A percentile compares a stretch with the other conserved stretches of the same genome.
Conservation (phyloP, 345 rosid genomes). For the Heritiera fomes region DNA sequence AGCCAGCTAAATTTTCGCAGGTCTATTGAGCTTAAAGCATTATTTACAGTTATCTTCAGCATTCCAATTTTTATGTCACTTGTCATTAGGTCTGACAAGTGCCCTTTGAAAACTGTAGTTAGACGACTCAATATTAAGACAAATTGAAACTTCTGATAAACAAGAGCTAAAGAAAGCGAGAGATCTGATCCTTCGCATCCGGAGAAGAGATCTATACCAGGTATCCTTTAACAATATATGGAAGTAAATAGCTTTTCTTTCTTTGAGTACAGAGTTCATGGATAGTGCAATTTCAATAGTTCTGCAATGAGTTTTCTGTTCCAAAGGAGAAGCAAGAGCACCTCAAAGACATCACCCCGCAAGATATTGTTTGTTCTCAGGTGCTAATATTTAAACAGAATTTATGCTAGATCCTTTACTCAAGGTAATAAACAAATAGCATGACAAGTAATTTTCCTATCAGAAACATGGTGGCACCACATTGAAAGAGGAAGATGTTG, state of each 20-base stretch:
- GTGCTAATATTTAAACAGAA: slow-evolving; percentile 21
- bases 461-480: slow-evolving; percentile 30
- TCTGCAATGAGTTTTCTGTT: slow-evolving; percentile 50
- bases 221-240: slow-evolving; percentile 21
- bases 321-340: slow-evolving; percentile 45
- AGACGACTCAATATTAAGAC: slow-evolving; percentile 58
- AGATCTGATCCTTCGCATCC: slow-evolving; percentile 55
- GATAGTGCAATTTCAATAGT: slow-evolving; percentile 23
- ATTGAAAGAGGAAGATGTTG: slow-evolving; percentile 53
- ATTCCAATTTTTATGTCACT: slow-evolving; percentile 1
- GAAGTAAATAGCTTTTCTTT: not conserved
- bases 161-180: slow-evolving; percentile 51
- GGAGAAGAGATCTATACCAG: slow-evolving; percentile 65
- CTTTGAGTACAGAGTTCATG: not conserved
- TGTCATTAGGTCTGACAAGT: not conserved
- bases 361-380: slow-evolving; percentile 59
- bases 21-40: slow-evolving; percentile 29
- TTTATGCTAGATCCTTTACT: not conserved
- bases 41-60: slow-evolving; percentile 6
- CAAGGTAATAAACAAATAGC: slow-evolving; percentile 7
- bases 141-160: slow-evolving; percentile 49
- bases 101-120: slow-evolving; percentile 40
- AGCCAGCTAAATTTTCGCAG: slow-evolving; percentile 68
- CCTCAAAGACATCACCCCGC: slow-evolving; percentile 45
- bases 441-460: slow-evolving; percentile 21